These are phyloP conservation scores for Wickerhamomyces sp. DNA, from an alignment of 1,139 yeast genomes.

Conservation along the genomic window DNA sequence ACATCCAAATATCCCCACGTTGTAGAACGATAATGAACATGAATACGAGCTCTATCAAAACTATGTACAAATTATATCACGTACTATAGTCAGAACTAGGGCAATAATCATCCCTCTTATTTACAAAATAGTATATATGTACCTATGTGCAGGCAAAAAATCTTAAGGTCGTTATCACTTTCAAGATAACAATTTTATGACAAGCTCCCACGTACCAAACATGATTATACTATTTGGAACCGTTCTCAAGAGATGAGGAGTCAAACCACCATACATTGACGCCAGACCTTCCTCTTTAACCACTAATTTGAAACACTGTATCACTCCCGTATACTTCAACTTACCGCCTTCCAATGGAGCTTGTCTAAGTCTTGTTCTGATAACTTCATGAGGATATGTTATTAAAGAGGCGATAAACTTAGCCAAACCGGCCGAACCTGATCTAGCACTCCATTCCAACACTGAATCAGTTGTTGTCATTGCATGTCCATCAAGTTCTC, in stretches of 20 bases:
- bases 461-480: conserved; percentile 62
- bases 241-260: conserved; percentile 93
- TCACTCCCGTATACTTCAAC: conserved; percentile 82
- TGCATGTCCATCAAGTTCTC: conserved; percentile 38
- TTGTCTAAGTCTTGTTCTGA: conserved; percentile 91
- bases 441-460: conserved; percentile 89
- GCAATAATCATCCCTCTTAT: too few species aligned
- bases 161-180: neutral
- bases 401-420: conserved; percentile 87
- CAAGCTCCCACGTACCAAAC: conserved; percentile 99
- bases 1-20: too few species aligned
- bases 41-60: neutral
- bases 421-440: conserved; percentile 98
- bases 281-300: conserved; percentile 87
- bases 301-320: conserved; percentile 80
- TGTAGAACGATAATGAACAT: too few species aligned
- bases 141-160: neutral
- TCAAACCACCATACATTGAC: conserved; percentile 95
- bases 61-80: too few species aligned
- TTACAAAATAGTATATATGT: neutral
- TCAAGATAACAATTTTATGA: conserved; percentile 61
- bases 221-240: conserved; percentile 97
- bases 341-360: conserved; percentile 80
- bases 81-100: neutral
- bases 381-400: conserved; percentile 97